A percentile compares a stretch with the other conserved stretches of the same genome.
Conservation (phyloP, 2,329 filamentous ascomycete genomes). For the Talaromyces sp. region DNA sequence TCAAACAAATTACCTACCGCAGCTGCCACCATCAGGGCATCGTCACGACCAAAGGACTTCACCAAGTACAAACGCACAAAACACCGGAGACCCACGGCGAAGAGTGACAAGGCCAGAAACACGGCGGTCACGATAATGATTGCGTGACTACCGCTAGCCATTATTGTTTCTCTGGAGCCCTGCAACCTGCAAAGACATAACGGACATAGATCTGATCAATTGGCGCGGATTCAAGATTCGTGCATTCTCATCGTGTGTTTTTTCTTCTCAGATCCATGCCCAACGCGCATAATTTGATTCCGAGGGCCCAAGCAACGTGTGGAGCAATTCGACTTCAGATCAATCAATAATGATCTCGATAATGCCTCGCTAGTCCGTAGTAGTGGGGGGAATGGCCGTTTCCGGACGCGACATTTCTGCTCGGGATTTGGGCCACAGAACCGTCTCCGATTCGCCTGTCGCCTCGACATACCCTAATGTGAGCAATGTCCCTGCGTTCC, state of each 20-base stretch:
- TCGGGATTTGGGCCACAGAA: neutral
- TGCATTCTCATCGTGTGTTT: neutral
- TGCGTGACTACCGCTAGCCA: neutral
- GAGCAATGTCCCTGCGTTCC: neutral
- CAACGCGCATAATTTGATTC: neutral
- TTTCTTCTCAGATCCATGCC: neutral
- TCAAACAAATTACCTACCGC: conserved; percentile 17
- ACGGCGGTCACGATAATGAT: conserved; percentile 19
- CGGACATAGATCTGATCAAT: neutral
- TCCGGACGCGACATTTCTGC: neutral
- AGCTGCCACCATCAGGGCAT: conserved; percentile 25
- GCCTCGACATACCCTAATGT: neutral
- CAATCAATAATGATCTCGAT: neutral
- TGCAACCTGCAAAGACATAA: neutral
- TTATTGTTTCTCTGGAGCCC: neutral
- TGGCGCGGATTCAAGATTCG: neutral
- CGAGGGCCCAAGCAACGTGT: neutral
- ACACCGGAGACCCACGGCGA: conserved; percentile 32
- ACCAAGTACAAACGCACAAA: conserved; percentile 38
- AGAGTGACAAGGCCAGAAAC: conserved; percentile 36
- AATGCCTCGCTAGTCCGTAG: neutral
- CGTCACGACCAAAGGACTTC: conserved; percentile 33
- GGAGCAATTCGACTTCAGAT: neutral
- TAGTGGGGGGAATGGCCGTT: neutral
- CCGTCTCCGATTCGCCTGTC: neutral